These are phyloP conservation scores for Boletus eberwhitei DNA, from an alignment of 768 basidiomycete genomes.

Conservation along the genomic window DNA sequence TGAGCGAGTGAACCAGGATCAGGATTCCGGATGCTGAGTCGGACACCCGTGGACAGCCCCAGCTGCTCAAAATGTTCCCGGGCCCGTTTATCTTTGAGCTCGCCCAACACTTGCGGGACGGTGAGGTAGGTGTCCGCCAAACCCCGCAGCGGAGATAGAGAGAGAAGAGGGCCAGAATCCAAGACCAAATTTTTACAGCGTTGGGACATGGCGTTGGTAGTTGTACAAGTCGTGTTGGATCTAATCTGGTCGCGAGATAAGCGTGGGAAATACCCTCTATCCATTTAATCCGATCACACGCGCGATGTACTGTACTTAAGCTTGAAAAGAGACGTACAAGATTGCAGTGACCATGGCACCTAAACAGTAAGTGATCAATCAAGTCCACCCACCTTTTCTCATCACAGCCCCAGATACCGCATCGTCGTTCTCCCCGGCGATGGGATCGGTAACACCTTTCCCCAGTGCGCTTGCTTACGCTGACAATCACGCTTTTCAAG, in stretches of 20 bases:
- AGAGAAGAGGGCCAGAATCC: slow-evolving; percentile 91
- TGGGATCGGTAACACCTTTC: slow-evolving; percentile 73
- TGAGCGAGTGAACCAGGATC: slow-evolving; percentile 65
- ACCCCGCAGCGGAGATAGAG: slow-evolving; percentile 84
- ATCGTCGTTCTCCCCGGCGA: slow-evolving; percentile 93
- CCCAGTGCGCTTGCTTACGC: not conserved
- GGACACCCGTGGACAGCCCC: slow-evolving; percentile 71
- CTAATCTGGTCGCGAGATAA: slow-evolving; percentile 3
- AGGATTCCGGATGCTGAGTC: slow-evolving; percentile 66
- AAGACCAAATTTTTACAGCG: slow-evolving; percentile 80
- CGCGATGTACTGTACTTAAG: not conserved
- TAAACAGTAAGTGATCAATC: slow-evolving; percentile 40
- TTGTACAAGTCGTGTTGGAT: not conserved
- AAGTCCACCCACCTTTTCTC: slow-evolving; percentile 3
- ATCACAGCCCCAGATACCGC: slow-evolving; percentile 56
- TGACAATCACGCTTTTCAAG: slow-evolving; percentile 35
- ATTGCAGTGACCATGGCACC: slow-evolving; percentile 33
- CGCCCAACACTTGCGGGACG: slow-evolving; percentile 85
- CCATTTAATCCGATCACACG: no score
- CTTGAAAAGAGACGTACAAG: not conserved
- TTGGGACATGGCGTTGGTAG: slow-evolving; percentile 29
- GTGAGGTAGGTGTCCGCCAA: slow-evolving; percentile 84
- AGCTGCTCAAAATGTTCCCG: slow-evolving; percentile 83
- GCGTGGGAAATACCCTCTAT: slow-evolving; percentile 7
- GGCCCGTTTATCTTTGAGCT: slow-evolving; percentile 85